phyloP scores from a whole-genome alignment of 306 rosid genomes.

The Prunus padus region DNA sequence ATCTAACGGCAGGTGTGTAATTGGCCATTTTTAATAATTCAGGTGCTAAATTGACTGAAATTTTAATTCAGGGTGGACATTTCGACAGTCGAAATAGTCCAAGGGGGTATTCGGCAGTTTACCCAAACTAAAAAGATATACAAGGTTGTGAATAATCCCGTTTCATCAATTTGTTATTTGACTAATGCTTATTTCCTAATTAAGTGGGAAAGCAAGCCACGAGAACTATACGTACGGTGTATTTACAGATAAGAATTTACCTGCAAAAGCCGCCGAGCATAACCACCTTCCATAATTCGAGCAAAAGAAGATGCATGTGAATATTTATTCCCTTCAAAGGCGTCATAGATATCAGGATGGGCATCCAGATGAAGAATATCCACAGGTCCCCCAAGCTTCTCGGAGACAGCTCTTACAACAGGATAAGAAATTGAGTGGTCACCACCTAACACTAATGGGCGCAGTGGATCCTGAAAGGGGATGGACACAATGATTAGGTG shows the following conservation, averaged over 20 bases:
- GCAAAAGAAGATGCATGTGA: slow-evolving; percentile 99
- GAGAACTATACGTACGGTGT: not conserved
- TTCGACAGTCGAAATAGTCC: too few species aligned
- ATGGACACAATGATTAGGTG: slow-evolving; percentile 2
- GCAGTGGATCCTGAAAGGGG: slow-evolving; percentile 64
- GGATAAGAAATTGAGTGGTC: slow-evolving; percentile 39
- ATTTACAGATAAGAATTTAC: slow-evolving; percentile 35
- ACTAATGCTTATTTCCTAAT: not conserved
- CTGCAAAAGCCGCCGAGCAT: slow-evolving; percentile 91
- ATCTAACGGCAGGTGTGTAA: too few species aligned
- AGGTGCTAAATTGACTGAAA: too few species aligned
- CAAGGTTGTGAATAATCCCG: not conserved
- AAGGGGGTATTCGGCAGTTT: too few species aligned
- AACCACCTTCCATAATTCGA: slow-evolving; percentile 85
- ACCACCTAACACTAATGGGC: slow-evolving; percentile 94
- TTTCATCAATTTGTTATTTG: not conserved
- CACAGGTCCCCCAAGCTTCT: slow-evolving; percentile 91
- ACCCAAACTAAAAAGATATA: not conserved
- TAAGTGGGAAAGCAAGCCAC: not conserved
- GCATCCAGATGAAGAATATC: slow-evolving; percentile 86
- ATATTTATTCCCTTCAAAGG: slow-evolving; percentile 47
- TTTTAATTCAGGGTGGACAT: too few species aligned
- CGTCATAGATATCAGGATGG: too few species aligned
- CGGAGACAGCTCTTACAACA: slow-evolving; percentile 60
- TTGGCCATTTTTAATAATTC: too few species aligned